phyloP scores from a whole-genome alignment of 2,329 filamentous ascomycete species.

The Ascosphaera aggregata region DNA sequence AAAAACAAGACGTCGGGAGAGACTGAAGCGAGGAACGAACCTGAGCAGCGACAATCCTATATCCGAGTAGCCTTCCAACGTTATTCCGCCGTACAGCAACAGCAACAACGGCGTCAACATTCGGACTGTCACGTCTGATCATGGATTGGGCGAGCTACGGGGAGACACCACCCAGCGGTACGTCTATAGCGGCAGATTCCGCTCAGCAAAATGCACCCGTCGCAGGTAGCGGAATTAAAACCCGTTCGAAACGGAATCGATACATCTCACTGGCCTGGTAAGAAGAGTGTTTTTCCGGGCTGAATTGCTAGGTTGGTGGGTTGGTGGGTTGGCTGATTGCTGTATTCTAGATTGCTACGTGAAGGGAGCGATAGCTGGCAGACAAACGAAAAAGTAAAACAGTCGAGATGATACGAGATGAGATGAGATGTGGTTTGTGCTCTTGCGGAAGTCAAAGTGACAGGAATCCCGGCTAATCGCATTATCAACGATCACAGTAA shows the following conservation, averaged over 20 bases:
- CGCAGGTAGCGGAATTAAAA: slow-evolving; percentile 21
- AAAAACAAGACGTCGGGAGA: slow-evolving; percentile 2
- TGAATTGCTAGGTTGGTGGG: not conserved
- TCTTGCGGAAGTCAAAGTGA: not conserved
- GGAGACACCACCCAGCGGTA: not conserved
- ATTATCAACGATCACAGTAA: slow-evolving; percentile 21
- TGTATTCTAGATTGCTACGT: not conserved
- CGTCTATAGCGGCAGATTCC: not conserved
- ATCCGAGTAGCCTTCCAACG: too few species aligned
- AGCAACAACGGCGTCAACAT: too few species aligned
- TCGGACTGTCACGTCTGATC: too few species aligned
- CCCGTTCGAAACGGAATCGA: slow-evolving; percentile 38
- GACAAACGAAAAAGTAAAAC: too few species aligned
- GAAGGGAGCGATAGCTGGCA: not conserved
- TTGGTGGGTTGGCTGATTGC: not conserved
- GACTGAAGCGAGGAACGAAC: slow-evolving; percentile 20
- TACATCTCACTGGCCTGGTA: slow-evolving; percentile 46
- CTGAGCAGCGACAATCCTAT: too few species aligned
- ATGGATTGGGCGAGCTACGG: slow-evolving; percentile 2
- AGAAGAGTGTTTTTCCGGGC: slow-evolving; percentile 7
- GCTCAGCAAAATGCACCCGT: not conserved
- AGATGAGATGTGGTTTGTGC: not conserved
- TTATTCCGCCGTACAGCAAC: too few species aligned
- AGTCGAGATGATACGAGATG: not conserved
- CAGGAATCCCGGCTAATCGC: slow-evolving; percentile 3